A percentile compares a stretch with the other conserved stretches of the same genome.
Evolutionary conservation across 805 yeast species (phyloP).

Genomic region (Cyberlindnera amylophila): DNA sequence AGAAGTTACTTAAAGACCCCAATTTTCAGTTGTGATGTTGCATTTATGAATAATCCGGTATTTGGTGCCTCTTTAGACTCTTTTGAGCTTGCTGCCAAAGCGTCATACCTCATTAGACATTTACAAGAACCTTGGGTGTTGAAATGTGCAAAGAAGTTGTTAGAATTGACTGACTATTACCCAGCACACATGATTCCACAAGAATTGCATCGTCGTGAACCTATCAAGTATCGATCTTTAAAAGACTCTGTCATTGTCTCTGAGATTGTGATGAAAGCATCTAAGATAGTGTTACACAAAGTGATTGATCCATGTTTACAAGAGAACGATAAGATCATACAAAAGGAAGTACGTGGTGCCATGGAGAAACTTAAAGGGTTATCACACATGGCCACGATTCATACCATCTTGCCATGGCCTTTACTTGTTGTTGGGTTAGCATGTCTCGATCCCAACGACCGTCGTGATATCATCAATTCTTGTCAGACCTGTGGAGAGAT

Average conservation of each 20-base stretch:
- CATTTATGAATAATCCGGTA: constrained; percentile 42
- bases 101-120: constrained; percentile 29
- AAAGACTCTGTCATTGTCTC: constrained; percentile 18
- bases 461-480: background rate
- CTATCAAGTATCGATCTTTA: constrained; percentile 12
- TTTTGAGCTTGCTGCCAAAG: constrained; percentile 35
- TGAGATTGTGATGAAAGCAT: constrained; percentile 18
- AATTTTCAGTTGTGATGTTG: constrained; percentile 33
- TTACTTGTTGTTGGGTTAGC: constrained; percentile 8
- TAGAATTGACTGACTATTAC: constrained; percentile 17
- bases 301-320: constrained; percentile 7
- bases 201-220: constrained; percentile 10
- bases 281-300: constrained; percentile 19
- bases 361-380: constrained; percentile 8
- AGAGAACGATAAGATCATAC: constrained; percentile 7
- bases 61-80: constrained; percentile 36
- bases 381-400: constrained; percentile 8
- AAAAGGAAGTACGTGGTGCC: constrained; percentile 11
- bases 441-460: constrained; percentile 1
- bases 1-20: constrained; percentile 32
- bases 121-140: constrained; percentile 6
- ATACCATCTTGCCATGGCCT: constrained; percentile 12
- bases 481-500: constrained; percentile 7
- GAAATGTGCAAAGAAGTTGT: constrained; percentile 14
- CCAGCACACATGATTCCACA: constrained; percentile 21